Evolutionary conservation across 345 rosid genomes (phyloP).

Genomic region (Brassica napus): Da-Ae NC_063452.1:60733001-60733500

Average conservation of each 20-base stretch:
- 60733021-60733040: constrained; percentile 5
- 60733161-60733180: background rate
- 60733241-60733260: background rate
- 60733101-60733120: background rate
- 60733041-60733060: background rate
- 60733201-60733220: background rate
- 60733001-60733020: constrained; percentile 33
- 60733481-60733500: background rate
- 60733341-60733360: background rate
- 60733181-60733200: background rate
- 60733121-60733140: background rate
- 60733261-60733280: background rate
- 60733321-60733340: background rate
- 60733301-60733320: background rate
- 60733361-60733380: background rate
- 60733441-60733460: background rate
- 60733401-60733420: background rate
- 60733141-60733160: background rate
- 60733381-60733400: background rate
- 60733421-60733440: background rate
- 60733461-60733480: background rate
- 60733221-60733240: background rate
- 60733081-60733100: background rate
- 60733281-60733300: background rate
- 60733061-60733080: background rate